phyloP scores from a whole-genome alignment of 805 yeast genomes.

The Saccharomycopsis oosterbeekiorum region DNA sequence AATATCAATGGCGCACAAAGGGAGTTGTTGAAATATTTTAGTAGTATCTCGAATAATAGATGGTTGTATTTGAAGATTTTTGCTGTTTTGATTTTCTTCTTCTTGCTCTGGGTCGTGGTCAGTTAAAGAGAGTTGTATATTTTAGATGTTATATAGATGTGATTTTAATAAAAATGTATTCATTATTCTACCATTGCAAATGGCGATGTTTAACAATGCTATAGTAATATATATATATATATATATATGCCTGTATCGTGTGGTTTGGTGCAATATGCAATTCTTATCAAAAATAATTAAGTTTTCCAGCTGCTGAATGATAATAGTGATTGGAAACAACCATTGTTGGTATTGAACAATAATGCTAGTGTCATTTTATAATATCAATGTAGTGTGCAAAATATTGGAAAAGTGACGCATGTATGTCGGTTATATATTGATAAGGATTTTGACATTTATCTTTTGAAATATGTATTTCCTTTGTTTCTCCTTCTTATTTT shows the following conservation, averaged over 20 bases:
- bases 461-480: background rate
- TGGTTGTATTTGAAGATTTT: constrained; percentile 88
- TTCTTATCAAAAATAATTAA: too few relatives aligned
- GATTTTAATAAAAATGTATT: background rate
- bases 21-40: constrained; percentile 82
- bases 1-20: constrained; percentile 92
- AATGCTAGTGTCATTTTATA: too few relatives aligned
- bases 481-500: background rate
- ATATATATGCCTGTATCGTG: background rate
- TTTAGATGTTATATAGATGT: background rate
- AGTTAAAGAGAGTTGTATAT: constrained; percentile 30
- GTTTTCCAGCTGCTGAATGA: too few relatives aligned
- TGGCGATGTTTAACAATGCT: background rate
- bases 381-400: background rate
- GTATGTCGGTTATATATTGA: background rate
- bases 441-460: background rate
- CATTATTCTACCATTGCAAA: background rate
- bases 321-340: too few relatives aligned
- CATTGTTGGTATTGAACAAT: too few relatives aligned
- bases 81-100: constrained; percentile 72
- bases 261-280: too few relatives aligned
- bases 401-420: background rate
- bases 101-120: constrained; percentile 69
- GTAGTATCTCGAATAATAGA: constrained; percentile 78
- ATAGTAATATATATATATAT: background rate